Conservation (phyloP, 2,329 filamentous ascomycete species). For the Diplodia intermedia region DNA sequence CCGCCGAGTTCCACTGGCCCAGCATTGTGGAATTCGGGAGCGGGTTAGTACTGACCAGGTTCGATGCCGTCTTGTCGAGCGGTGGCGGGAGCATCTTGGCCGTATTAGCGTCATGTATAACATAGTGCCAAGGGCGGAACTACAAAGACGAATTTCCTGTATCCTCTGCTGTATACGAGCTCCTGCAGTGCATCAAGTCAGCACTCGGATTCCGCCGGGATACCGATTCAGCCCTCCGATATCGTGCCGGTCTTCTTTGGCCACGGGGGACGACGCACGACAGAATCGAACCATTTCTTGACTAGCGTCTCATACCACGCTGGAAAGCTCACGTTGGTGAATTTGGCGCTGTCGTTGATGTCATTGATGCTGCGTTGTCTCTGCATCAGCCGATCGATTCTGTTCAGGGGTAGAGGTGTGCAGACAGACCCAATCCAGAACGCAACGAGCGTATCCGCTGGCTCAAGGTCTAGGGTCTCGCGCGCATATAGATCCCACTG, state of each 20-base stretch:
- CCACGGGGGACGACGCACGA: constrained; percentile 5
- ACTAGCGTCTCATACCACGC: constrained; percentile 55
- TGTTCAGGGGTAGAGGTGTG: constrained; percentile 29
- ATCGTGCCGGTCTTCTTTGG: too few relatives aligned
- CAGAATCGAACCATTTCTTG: constrained; percentile 47
- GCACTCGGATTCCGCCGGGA: neutral
- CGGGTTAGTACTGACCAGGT: constrained; percentile 44
- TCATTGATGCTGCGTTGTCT: constrained; percentile 56
- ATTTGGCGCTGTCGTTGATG: constrained; percentile 58
- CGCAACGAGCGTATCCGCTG: constrained; percentile 54
- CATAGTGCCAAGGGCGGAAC: neutral
- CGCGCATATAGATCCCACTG: constrained; percentile 57
- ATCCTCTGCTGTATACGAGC: constrained; percentile 53
- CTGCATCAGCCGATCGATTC: neutral
- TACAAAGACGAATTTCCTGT: constrained; percentile 55
- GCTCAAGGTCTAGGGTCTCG: constrained; percentile 40
- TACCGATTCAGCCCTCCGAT: neutral
- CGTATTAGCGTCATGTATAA: neutral
- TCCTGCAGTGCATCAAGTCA: constrained; percentile 39
- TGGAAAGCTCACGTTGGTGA: constrained; percentile 52
- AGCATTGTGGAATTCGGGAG: constrained; percentile 58
- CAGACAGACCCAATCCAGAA: constrained; percentile 58
- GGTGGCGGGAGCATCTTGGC: constrained; percentile 57
- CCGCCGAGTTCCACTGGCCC: constrained; percentile 52
- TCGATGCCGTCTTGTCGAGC: constrained; percentile 54